Percentiles rank a stretch among this genome's conserved stretches.
phyloP scores from a whole-genome alignment of 352 stramenopile species.

The Phytophthora aleatoria region DNA sequence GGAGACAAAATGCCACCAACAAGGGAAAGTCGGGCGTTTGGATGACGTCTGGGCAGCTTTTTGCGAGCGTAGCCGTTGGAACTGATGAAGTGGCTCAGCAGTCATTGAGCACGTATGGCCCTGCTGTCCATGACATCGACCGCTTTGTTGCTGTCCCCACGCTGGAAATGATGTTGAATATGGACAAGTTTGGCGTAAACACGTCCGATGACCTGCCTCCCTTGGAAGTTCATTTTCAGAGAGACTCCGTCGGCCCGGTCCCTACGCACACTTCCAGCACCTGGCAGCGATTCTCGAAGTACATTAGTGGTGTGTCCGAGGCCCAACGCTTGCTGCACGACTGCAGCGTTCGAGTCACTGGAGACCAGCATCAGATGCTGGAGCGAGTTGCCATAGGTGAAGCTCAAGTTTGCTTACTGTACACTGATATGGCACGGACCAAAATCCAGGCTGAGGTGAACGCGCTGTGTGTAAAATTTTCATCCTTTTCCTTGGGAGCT shows the following conservation, averaged over 20 bases:
- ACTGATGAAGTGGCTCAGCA: slow-evolving; percentile 30
- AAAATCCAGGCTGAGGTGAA: slow-evolving; percentile 53
- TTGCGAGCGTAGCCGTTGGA: slow-evolving; percentile 56
- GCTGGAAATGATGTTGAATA: slow-evolving; percentile 60
- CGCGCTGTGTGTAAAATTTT: slow-evolving; percentile 51
- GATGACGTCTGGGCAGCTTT: slow-evolving; percentile 64
- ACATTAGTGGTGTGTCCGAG: slow-evolving; percentile 47
- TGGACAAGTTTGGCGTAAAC: slow-evolving; percentile 63
- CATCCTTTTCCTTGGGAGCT: slow-evolving; percentile 45
- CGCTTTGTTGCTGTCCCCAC: slow-evolving; percentile 43
- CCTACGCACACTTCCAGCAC: slow-evolving; percentile 51
- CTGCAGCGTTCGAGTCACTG: slow-evolving; percentile 57
- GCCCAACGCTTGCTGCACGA: slow-evolving; percentile 58
- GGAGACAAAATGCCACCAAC: slow-evolving; percentile 32
- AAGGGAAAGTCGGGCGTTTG: slow-evolving; percentile 42
- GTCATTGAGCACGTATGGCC: slow-evolving; percentile 15
- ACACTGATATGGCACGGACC: slow-evolving; percentile 35
- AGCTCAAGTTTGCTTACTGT: slow-evolving; percentile 23
- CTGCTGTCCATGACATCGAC: slow-evolving; percentile 48
- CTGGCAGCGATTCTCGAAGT: slow-evolving; percentile 53
- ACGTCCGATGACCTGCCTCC: slow-evolving; percentile 45
- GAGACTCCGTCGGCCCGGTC: slow-evolving; percentile 35
- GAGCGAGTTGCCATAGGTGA: slow-evolving; percentile 23
- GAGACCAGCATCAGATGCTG: slow-evolving; percentile 46
- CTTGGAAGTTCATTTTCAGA: slow-evolving; percentile 51